phyloP scores from a whole-genome alignment of 2,329 filamentous ascomycete genomes.

The Ilyonectria sp. region DNA sequence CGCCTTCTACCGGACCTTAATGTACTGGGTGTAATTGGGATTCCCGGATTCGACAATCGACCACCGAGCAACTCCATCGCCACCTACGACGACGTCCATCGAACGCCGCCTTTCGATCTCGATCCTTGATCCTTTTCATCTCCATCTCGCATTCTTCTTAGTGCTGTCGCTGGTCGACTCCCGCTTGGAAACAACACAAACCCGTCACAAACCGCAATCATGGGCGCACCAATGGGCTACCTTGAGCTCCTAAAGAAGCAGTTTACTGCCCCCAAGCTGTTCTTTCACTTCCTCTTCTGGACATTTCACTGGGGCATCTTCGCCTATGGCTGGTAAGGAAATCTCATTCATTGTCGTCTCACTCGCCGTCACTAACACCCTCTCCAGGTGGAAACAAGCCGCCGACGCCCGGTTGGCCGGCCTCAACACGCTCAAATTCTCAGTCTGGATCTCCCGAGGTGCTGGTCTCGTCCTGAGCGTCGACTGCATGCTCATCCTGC shows the following conservation, averaged over 20 bases:
- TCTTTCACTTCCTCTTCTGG: conserved; percentile 89
- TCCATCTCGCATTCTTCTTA: conserved; percentile 9
- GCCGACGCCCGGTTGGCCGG: conserved; percentile 77
- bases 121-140: not conserved
- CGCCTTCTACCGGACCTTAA: conserved; percentile 21
- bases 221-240: conserved; percentile 60
- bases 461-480: conserved; percentile 89
- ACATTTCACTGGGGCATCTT: conserved; percentile 84
- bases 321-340: conserved; percentile 83
- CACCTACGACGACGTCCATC: conserved; percentile 28
- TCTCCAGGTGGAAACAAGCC: conserved; percentile 82
- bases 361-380: conserved; percentile 12
- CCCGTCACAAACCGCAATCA: conserved; percentile 46
- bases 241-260: conserved; percentile 71
- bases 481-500: conserved; percentile 88
- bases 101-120: not conserved
- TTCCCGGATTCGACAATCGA: conserved; percentile 6
- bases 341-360: not conserved
- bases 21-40: conserved; percentile 20
- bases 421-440: conserved; percentile 87
- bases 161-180: conserved; percentile 31
- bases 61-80: conserved; percentile 23
- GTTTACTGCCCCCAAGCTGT: conserved; percentile 78
- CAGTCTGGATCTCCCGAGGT: conserved; percentile 96
- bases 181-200: conserved; percentile 10